Evolutionary conservation across 2,329 filamentous ascomycete species (phyloP), one percentile per base, ranked within the genome.

Genomic region (Metarhizium robertsii): DNA sequence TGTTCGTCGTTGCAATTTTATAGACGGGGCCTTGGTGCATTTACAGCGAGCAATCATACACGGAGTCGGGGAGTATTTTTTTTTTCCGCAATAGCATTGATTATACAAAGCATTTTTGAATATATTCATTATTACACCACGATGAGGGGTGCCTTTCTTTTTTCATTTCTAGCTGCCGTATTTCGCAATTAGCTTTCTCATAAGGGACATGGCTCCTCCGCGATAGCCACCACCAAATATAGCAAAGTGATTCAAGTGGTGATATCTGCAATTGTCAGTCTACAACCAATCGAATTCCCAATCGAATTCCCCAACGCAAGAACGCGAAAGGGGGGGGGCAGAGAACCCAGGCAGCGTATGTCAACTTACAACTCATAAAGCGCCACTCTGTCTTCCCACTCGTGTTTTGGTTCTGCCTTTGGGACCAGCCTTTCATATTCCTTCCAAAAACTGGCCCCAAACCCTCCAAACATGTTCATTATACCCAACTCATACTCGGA

Each of bases 391-490:
- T 96, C 92, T n/a, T 87, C 84, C 75, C 89, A 96, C 74, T 97
- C 92, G 11, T 80, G 83, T 11, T 76, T 79, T 0, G 92, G 92
- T 67, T 95, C 88, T 8, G 87, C 85, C 73, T 87, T 95, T 0
- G 87, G 87, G 50, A 92, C 84, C 29, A 90, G 66, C 43, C 74
- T 69, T 67, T 88, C 82, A 67, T 96, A 97, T 66, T 94, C 89
- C 36, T 78, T 78, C 77, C 88, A 84, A 64, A 96, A 95, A 1
- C 66, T 69, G 0, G 69, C 64, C 0, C 84, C 84, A 69, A 95
- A 96, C 0, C 92, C 92, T 0, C 92, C 92, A 78, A 96, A 97
- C 91, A 96, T 95, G 53, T 80, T 82, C 91, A 96, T 96, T 61
- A 95, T 96, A 0, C 92, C 92, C 53, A 95, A 74, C 62, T 96